Evolutionary conservation across 176 grass and related monocot species (phyloP).

Genomic region (Ampelocalamus luodianensis): DNA sequence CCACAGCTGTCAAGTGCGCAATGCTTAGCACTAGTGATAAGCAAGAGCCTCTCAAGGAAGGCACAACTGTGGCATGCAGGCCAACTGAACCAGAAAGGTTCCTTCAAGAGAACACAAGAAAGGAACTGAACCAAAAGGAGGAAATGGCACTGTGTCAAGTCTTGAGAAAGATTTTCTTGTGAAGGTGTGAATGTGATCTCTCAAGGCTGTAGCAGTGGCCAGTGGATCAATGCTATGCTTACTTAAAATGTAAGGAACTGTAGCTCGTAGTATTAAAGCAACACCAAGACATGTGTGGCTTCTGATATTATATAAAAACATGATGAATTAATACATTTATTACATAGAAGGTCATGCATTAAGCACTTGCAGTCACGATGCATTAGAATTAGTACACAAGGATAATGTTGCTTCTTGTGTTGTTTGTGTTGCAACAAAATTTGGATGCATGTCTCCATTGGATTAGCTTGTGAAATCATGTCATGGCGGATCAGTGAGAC

Average conservation of each 20-base stretch:
- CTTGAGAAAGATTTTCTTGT: constrained; percentile 6
- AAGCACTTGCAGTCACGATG: neutral
- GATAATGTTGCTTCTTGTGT: neutral
- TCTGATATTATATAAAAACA: too few species aligned
- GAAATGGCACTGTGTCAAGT: neutral
- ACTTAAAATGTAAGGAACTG: neutral
- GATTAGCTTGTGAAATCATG: neutral
- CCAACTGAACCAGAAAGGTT: neutral
- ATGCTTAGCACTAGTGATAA: neutral
- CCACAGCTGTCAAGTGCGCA: neutral
- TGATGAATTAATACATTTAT: neutral
- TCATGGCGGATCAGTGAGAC: neutral
- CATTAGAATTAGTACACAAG: neutral
- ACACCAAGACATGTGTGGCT: neutral
- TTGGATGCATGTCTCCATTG: neutral
- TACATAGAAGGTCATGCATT: neutral
- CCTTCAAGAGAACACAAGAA: neutral
- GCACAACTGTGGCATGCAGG: constrained; percentile 9
- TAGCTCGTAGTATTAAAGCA: neutral
- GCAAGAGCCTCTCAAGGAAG: constrained; percentile 9
- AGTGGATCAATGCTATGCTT: neutral
- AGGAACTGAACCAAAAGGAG: neutral
- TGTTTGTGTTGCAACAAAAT: neutral
- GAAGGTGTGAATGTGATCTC: neutral
- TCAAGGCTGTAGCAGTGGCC: neutral